Conservation (phyloP, 352 stramenopile genomes). For the Phytophthora podocarpi region DNA sequence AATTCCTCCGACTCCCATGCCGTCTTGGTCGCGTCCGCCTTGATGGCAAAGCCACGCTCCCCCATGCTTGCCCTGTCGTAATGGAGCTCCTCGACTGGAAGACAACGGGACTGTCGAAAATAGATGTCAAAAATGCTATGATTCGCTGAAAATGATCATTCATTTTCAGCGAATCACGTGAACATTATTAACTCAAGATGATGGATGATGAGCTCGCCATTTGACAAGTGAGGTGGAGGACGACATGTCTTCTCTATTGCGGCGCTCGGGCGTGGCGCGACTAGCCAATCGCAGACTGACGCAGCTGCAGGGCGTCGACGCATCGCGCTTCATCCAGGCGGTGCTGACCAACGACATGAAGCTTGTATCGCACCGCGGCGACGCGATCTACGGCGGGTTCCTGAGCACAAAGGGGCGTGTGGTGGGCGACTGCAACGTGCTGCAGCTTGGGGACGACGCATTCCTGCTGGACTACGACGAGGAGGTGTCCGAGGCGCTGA, state of each 20-base stretch:
- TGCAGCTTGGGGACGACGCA: constrained; percentile 69
- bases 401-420: constrained; percentile 81
- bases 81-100: constrained; percentile 8
- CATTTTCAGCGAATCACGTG: neutral
- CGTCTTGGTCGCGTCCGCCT: constrained; percentile 87
- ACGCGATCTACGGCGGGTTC: constrained; percentile 81
- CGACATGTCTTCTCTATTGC: constrained; percentile 21
- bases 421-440: constrained; percentile 77
- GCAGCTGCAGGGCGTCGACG: constrained; percentile 75
- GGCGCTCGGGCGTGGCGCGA: constrained; percentile 49
- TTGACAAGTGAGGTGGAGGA: constrained; percentile 18
- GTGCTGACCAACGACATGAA: constrained; percentile 90
- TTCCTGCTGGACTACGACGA: constrained; percentile 81
- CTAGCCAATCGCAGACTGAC: constrained; percentile 62
- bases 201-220: constrained; percentile 9
- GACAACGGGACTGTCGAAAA: neutral
- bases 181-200: neutral
- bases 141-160: constrained; percentile 21
- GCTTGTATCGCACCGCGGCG: constrained; percentile 44
- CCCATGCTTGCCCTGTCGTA: constrained; percentile 45
- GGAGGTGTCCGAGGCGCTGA: constrained; percentile 52
- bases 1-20: constrained; percentile 96
- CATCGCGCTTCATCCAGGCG: constrained; percentile 77
- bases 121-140: neutral
- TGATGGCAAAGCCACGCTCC: constrained; percentile 88